Percentiles rank a stretch among this genome's conserved stretches.
These are phyloP conservation scores for Rhododendron williamsianum DNA, from an alignment of 148 eudicot species.

Conservation along the genomic window DNA sequence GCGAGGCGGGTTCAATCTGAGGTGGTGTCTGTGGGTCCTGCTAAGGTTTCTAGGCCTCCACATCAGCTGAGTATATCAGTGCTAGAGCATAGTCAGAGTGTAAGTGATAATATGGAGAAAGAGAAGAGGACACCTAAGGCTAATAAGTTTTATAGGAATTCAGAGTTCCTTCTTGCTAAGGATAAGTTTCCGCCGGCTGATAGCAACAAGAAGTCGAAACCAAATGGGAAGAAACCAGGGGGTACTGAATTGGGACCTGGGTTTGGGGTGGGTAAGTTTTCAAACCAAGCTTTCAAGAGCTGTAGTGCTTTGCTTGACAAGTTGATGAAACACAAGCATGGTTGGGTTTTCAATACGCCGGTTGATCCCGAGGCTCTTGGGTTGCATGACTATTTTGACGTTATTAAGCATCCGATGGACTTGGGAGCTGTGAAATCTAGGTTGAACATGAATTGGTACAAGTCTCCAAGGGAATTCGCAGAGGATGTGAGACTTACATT, in stretches of 20 bases:
- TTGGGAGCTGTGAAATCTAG: conserved; percentile 87
- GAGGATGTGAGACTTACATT: conserved; percentile 94
- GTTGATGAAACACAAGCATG: conserved; percentile 88
- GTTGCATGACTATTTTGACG: conserved; percentile 73
- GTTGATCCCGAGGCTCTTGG: conserved; percentile 76
- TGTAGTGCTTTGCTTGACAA: conserved; percentile 64
- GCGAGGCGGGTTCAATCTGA: conserved; percentile 46
- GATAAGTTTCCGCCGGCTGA: conserved; percentile 54
- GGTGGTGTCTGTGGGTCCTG: conserved; percentile 37
- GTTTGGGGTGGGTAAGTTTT: conserved; percentile 34
- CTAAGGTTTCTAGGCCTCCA: conserved; percentile 38
- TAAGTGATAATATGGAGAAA: conserved; percentile 46
- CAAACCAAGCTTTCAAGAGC: conserved; percentile 51
- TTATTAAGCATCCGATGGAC: conserved; percentile 88
- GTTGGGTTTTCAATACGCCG: conserved; percentile 86
- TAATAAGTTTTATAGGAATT: conserved; percentile 54
- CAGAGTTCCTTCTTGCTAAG: conserved; percentile 65
- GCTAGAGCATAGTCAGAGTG: conserved; percentile 44
- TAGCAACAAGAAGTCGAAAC: conserved; percentile 60
- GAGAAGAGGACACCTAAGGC: conserved; percentile 75
- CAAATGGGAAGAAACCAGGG: conserved; percentile 47
- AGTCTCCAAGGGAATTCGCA: conserved; percentile 72
- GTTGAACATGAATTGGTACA: conserved; percentile 65
- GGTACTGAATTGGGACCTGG: conserved; percentile 32
- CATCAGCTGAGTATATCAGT: conserved; percentile 50